Conservation (phyloP, 225 moss, liverwort and hornwort genomes). For the Physcomitrium patens region DNA sequence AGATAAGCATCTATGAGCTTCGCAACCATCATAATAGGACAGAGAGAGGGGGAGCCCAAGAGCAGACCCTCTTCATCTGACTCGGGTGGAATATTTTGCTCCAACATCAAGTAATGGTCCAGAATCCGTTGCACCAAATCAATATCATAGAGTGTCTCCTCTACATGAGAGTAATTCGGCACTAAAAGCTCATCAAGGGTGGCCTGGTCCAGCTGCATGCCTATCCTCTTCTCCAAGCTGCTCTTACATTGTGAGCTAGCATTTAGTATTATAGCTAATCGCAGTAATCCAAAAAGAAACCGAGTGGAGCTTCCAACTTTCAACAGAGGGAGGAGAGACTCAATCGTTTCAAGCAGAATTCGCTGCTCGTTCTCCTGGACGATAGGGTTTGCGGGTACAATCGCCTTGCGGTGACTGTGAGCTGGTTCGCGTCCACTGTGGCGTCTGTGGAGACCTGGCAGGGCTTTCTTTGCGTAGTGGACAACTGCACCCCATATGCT, state of each 20-base stretch:
- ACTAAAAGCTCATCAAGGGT: conserved; percentile 66
- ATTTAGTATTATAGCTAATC: conserved; percentile 61
- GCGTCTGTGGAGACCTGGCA: conserved; percentile 65
- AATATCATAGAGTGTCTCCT: conserved; percentile 69
- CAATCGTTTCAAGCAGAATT: conserved; percentile 54
- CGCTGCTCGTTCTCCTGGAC: conserved; percentile 54
- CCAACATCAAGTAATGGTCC: conserved; percentile 58
- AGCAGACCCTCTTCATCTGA: conserved; percentile 63
- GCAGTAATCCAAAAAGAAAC: conserved; percentile 63
- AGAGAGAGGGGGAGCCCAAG: conserved; percentile 54
- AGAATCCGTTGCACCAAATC: conserved; percentile 62
- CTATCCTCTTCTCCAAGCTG: conserved; percentile 66
- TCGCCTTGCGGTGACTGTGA: conserved; percentile 43
- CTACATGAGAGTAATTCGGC: conserved; percentile 65
- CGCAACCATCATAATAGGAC: conserved; percentile 67
- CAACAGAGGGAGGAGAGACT: conserved; percentile 51
- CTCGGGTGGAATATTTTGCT: conserved; percentile 52
- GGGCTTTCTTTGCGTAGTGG: conserved; percentile 58
- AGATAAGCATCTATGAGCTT: conserved; percentile 67
- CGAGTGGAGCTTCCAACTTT: conserved; percentile 51
- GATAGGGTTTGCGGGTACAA: conserved; percentile 34
- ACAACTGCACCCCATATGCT: conserved; percentile 62
- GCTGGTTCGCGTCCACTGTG: conserved; percentile 59
- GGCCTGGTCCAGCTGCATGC: conserved; percentile 69
- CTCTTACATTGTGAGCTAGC: conserved; percentile 55